Evolutionary conservation across 2,329 filamentous ascomycete genomes (phyloP), one percentile per base, ranked within the genome.

Genomic region (Hymenoscyphus fraxineus): DNA sequence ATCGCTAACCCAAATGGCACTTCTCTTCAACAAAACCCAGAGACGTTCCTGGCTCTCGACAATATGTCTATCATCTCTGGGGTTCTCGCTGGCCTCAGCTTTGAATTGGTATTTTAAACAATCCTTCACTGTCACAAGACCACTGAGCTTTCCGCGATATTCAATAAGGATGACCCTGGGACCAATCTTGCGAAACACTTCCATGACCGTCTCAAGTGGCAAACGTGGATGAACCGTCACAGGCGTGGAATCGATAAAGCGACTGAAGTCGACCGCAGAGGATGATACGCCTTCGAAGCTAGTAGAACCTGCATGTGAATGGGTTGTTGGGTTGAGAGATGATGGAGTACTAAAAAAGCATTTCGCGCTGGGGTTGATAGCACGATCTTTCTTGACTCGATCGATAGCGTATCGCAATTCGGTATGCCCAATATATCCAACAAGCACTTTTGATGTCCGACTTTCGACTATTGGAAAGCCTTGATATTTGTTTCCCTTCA

Each of bases 81-180:
- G 86, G 71, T 91, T 88, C 77, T 95, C 93, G 54, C 90, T 87
- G 9, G 91, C 91, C 77, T 99, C 95, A 0, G 91, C 92, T 80
- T 95, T 96, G 84, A 98, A 97, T 77, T 99, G 94, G 74, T 96
- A 98, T 76, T 95, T 96, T 63, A 99, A 80, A 71, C 95, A 98
- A 76, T 99, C 95, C 77, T 99, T 99, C 67, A 97, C 91, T 0
- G 95, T 99, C 0, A 99, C 91, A 0, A 99, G 82, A 0, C 95
- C 95, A 0, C 85, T 86, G 1, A 99, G 83, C 59, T 86, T 86
- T 15, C 95, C 95, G 65, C 91, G 90, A 74, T 97, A 90, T 76
- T 99, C 95, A 47, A 97, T 89, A 3, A 99, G 83, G 59, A 99
- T 94, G 6, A 97, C 93, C 1, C 95, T 86, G 0, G 94, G 95